Conservation (phyloP, 805 yeast genomes). For the Saccharomycopsis vini region DNA sequence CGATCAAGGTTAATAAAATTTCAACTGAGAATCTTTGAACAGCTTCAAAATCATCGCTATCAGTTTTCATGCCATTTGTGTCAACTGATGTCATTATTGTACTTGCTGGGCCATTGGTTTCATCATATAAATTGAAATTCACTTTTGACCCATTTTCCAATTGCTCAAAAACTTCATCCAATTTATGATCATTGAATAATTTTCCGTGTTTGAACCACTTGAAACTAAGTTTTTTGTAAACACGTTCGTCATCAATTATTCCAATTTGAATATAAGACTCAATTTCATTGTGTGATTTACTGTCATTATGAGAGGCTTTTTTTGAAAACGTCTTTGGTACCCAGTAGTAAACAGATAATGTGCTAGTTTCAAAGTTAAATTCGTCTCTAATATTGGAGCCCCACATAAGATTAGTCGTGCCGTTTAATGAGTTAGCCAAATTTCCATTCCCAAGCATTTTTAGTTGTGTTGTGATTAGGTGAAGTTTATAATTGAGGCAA, state of each 20-base stretch:
- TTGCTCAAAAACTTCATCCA: constrained; percentile 8
- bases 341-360: constrained; percentile 16
- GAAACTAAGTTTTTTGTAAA: constrained; percentile 7
- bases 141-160: constrained; percentile 4
- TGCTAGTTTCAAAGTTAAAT: constrained; percentile 10
- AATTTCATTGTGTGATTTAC: no score
- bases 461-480: constrained; percentile 12
- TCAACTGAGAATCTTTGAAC: constrained; percentile 10
- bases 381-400: constrained; percentile 13
- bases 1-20: constrained; percentile 12
- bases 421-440: constrained; percentile 7
- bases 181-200: constrained; percentile 5
- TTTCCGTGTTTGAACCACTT: constrained; percentile 17
- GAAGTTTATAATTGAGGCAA: constrained; percentile 15
- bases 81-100: not conserved
- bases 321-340: constrained; percentile 12
- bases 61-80: not conserved
- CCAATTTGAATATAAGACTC: constrained; percentile 10
- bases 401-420: constrained; percentile 17
- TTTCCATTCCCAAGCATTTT: constrained; percentile 11
- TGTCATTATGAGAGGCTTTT: no score
- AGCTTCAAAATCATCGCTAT: not conserved
- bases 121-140: not conserved
- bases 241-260: constrained; percentile 2
- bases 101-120: not conserved